A percentile compares a stretch with the other conserved stretches of the same genome.
phyloP scores from a whole-genome alignment of 148 eudicot species.

The Rhododendron griersonianum region DNA sequence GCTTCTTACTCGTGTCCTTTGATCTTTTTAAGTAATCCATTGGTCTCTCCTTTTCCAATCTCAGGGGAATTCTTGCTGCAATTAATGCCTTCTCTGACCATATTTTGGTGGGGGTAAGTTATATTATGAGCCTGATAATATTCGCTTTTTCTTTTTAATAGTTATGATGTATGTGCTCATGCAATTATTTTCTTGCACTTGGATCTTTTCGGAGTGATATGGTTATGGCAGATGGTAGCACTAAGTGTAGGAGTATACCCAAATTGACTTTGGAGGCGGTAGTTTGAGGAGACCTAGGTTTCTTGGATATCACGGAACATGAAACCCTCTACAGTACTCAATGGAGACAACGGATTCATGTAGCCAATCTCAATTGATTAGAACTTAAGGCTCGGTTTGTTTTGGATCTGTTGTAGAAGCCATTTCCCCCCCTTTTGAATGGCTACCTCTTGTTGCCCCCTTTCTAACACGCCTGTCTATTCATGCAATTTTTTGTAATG shows the following conservation, averaged over 20 bases:
- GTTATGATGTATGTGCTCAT: conserved; percentile 4
- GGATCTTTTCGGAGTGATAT: not conserved
- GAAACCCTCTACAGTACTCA: not conserved
- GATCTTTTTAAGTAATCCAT: conserved; percentile 1
- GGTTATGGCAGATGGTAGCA: not conserved
- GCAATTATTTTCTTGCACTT: not conserved
- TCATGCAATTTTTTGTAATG: not conserved
- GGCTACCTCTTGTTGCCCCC: not conserved
- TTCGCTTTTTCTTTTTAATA: not conserved
- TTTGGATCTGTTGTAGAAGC: not conserved
- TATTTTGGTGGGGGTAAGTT: conserved; percentile 86
- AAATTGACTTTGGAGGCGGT: not conserved
- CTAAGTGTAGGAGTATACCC: not conserved
- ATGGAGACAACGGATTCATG: not conserved
- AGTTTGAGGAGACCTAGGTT: not conserved
- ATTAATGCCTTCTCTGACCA: conserved; percentile 73
- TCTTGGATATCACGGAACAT: not conserved
- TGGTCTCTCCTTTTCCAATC: conserved; percentile 11
- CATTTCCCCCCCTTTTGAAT: not conserved
- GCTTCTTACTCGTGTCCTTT: not conserved
- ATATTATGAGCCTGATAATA: not conserved
- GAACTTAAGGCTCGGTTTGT: not conserved
- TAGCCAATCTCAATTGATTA: not conserved
- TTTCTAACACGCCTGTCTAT: not conserved
- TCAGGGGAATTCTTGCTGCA: conserved; percentile 97